phyloP scores from a whole-genome alignment of 2,329 filamentous ascomycete species.

The Pyrenophora seminiperda region DNA sequence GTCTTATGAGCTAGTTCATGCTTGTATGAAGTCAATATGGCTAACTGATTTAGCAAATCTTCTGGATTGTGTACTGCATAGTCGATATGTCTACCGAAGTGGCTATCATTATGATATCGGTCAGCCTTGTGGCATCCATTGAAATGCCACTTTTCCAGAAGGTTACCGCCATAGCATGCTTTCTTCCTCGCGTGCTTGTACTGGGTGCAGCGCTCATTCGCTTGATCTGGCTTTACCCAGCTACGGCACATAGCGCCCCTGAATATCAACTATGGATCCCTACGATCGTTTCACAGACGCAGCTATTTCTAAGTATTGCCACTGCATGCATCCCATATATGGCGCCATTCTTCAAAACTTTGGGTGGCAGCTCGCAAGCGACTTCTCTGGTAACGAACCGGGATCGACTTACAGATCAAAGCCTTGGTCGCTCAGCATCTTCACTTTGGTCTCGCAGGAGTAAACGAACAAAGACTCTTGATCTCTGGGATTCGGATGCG shows the following conservation, averaged over 20 bases:
- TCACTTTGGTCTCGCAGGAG: conserved; percentile 22
- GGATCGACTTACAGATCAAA: conserved; percentile 13
- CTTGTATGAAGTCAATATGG: conserved; percentile 1
- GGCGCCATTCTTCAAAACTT: conserved; percentile 34
- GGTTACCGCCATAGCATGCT: conserved; percentile 38
- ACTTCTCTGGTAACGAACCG: conserved; percentile 19
- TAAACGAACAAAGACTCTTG: conserved; percentile 13
- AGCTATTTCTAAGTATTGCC: conserved; percentile 37
- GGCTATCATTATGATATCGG: conserved; percentile 37
- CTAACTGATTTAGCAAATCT: conserved; percentile 34
- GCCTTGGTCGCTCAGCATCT: conserved; percentile 8
- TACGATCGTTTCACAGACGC: conserved; percentile 34
- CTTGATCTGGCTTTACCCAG: conserved; percentile 39
- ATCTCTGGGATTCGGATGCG: conserved; percentile 20
- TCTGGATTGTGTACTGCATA: conserved; percentile 44
- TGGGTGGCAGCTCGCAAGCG: conserved; percentile 25
- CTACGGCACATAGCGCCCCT: conserved; percentile 32
- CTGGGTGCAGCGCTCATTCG: conserved; percentile 33
- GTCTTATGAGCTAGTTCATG: conserved; percentile 1
- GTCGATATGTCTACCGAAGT: conserved; percentile 42
- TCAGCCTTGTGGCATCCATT: conserved; percentile 38
- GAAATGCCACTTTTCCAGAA: conserved; percentile 33
- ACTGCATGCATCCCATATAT: conserved; percentile 45
- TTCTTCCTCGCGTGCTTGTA: conserved; percentile 39
- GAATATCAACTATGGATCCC: conserved; percentile 38